phyloP scores from a whole-genome alignment of 2,329 filamentous ascomycete genomes.

The Aspergillus sp. region DNA sequence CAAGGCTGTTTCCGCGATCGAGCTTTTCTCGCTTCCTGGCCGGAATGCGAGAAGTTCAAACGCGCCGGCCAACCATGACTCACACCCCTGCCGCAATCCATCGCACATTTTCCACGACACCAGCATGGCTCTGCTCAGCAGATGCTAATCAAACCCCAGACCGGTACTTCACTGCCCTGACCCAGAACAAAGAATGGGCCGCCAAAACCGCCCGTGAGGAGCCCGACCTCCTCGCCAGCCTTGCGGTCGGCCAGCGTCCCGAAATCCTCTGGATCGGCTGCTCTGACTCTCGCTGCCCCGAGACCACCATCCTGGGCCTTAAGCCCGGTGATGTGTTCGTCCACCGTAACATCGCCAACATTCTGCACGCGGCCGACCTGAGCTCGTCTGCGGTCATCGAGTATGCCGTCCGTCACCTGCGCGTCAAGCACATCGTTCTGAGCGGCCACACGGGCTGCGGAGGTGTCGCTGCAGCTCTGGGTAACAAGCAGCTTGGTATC shows the following conservation, averaged over 20 bases:
- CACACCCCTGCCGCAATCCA: background rate
- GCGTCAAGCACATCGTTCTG: constrained; percentile 57
- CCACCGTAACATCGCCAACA: constrained; percentile 86
- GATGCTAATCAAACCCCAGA: constrained; percentile 37
- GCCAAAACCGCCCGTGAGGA: constrained; percentile 58
- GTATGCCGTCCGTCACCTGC: constrained; percentile 66
- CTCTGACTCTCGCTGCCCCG: constrained; percentile 76
- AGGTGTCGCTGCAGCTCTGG: constrained; percentile 50
- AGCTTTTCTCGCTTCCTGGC: constrained; percentile 9
- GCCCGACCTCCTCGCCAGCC: constrained; percentile 62
- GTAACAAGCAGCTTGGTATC: constrained; percentile 51
- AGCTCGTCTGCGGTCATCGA: constrained; percentile 70
- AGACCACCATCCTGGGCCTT: constrained; percentile 71
- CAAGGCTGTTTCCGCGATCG: constrained; percentile 16
- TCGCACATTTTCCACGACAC: background rate
- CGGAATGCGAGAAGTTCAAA: constrained; percentile 3
- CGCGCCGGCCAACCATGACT: constrained; percentile 1
- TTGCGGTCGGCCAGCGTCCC: constrained; percentile 59
- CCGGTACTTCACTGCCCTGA: constrained; percentile 56
- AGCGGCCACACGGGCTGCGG: constrained; percentile 58
- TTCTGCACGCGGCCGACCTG: constrained; percentile 67
- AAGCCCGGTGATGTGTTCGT: constrained; percentile 81
- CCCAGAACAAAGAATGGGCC: constrained; percentile 66
- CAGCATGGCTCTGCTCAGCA: constrained; percentile 2
- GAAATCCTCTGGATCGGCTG: constrained; percentile 74